A percentile compares a stretch with the other conserved stretches of the same genome.
These are phyloP conservation scores for Botryosphaeria agaves DNA, from an alignment of 2,329 filamentous ascomycete species.

Conservation along the genomic window DNA sequence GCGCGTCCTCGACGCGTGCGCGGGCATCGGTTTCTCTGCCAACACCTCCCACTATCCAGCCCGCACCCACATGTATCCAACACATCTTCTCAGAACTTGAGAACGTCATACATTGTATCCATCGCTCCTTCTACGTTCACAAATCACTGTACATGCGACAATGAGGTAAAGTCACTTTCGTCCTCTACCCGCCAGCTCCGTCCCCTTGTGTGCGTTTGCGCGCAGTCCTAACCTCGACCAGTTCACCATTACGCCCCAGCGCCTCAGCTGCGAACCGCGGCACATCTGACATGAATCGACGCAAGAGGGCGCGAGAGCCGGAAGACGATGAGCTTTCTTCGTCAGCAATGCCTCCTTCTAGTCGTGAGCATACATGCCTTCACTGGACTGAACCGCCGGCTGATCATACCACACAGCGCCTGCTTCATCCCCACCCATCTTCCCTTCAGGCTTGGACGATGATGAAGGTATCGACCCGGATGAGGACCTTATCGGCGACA, in stretches of 20 bases:
- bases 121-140: no score
- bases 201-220: no score
- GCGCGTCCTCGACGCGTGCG: no score
- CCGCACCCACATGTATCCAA: no score
- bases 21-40: no score
- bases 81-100: no score
- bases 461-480: constrained; percentile 55
- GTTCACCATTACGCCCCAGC: constrained; percentile 67
- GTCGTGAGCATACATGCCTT: constrained; percentile 33
- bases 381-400: neutral
- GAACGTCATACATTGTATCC: no score
- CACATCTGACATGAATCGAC: constrained; percentile 30
- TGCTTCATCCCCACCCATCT: constrained; percentile 44
- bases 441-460: constrained; percentile 50
- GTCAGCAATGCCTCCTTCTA: constrained; percentile 40
- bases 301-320: constrained; percentile 48
- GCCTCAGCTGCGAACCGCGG: constrained; percentile 75
- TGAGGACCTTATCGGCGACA: constrained; percentile 44
- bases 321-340: constrained; percentile 44
- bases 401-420: constrained; percentile 21
- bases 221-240: constrained; percentile 21
- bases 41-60: no score
- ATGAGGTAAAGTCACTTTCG: no score
- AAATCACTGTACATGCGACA: no score
- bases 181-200: no score